Percentiles rank a stretch among this genome's conserved stretches.
phyloP scores from a whole-genome alignment of 257 asterid species.

The Rauvolfia tetraphylla region DNA sequence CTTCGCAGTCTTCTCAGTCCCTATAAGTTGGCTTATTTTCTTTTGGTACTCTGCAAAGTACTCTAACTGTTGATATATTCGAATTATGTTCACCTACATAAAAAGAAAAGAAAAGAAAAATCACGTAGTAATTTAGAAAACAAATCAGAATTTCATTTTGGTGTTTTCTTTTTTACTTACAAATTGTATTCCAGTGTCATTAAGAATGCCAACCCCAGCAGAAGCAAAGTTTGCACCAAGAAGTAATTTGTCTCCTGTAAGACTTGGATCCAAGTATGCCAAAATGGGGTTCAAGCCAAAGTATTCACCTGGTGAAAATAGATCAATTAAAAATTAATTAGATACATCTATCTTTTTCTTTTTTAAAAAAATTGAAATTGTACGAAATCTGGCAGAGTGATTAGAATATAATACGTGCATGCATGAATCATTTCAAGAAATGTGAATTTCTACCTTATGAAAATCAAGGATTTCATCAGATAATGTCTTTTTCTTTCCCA shows the following conservation, averaged over 20 bases:
- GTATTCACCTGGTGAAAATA: constrained; percentile 46
- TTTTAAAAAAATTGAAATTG: too few relatives aligned
- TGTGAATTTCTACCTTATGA: too few relatives aligned
- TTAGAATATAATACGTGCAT: too few relatives aligned
- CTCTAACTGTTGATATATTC: constrained; percentile 51
- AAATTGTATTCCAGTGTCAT: constrained; percentile 84
- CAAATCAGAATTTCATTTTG: too few relatives aligned
- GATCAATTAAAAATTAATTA: background rate
- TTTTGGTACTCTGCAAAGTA: constrained; percentile 55
- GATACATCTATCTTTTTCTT: too few relatives aligned
- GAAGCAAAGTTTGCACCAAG: constrained; percentile 93
- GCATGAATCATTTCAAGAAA: background rate
- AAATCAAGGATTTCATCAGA: too few relatives aligned
- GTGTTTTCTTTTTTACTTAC: constrained; percentile 33
- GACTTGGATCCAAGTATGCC: constrained; percentile 66
- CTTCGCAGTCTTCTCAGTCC: constrained; percentile 34
- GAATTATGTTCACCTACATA: constrained; percentile 64
- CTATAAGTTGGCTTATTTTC: constrained; percentile 41
- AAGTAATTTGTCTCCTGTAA: constrained; percentile 46
- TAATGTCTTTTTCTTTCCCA: too few relatives aligned
- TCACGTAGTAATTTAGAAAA: too few relatives aligned
- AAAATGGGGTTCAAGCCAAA: constrained; percentile 57
- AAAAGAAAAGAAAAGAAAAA: background rate
- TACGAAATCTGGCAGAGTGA: too few relatives aligned
- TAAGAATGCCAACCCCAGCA: constrained; percentile 82